A percentile compares a stretch with the other conserved stretches of the same genome.
Evolutionary conservation across 192 early-diverging fungal species (phyloP).

Genomic region (Oehlia diaphana): DNA sequence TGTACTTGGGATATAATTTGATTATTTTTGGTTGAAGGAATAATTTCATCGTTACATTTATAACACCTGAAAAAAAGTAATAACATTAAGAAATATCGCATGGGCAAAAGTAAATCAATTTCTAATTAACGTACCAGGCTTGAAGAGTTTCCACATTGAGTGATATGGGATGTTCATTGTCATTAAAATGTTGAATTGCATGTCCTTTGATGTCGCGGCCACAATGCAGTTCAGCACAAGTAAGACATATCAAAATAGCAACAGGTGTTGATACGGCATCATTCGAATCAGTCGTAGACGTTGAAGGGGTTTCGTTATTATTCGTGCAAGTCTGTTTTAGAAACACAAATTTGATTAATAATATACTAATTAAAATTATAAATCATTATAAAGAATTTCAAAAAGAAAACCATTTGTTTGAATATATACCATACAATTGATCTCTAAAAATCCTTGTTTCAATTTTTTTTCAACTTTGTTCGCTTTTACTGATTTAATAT

Average conservation of each 20-base stretch:
- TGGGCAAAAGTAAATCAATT: background rate
- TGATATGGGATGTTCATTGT: slow-evolving; percentile 31
- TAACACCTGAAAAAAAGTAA: slow-evolving; percentile 34
- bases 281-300: background rate
- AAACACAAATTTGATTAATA: too few species aligned
- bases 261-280: slow-evolving; percentile 5
- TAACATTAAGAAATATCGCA: background rate
- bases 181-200: slow-evolving; percentile 30
- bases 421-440: background rate
- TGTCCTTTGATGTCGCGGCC: slow-evolving; percentile 31
- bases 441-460: background rate
- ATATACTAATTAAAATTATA: too few species aligned
- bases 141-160: slow-evolving; percentile 34
- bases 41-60: slow-evolving; percentile 30
- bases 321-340: too few species aligned
- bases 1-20: slow-evolving; percentile 33
- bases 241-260: slow-evolving; percentile 37
- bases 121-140: slow-evolving; percentile 27
- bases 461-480: background rate
- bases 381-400: background rate
- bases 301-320: too few species aligned
- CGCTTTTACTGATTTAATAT: background rate
- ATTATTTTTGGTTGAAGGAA: slow-evolving; percentile 34
- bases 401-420: background rate
- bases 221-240: slow-evolving; percentile 38